Evolutionary conservation across 2,329 filamentous ascomycete genomes (phyloP), one percentile per base, ranked within the genome.

Genomic region (Aspergillus intermedius): DNA sequence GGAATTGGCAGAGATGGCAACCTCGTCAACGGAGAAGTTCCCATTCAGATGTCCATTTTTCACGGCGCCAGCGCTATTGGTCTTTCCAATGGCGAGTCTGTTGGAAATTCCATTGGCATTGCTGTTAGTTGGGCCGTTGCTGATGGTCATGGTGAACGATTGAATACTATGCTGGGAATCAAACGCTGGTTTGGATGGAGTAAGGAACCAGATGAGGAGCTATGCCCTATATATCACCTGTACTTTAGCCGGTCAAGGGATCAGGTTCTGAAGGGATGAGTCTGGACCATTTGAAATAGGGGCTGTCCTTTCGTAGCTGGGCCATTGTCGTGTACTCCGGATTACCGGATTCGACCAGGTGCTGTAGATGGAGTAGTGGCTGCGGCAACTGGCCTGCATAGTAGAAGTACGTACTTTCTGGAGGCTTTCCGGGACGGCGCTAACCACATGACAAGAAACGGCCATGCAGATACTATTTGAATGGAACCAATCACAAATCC

Each of bases 1-100:
- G 1, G 37, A 12, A 34, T 54, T 54, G 3, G 54, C 51, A 3
- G 48, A 46, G 21, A 55, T 55, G 2, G 48, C 51, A 13, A 55
- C 45, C 6, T 46, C 47, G 34, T 55, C 51, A 13, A 55, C 42
- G 12, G 45, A 50, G 13, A 35, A 48, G 13, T 52, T 32, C 13
- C 40, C 41, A 28, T 15, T 25, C 23, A 13, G 2, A 15, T 45
- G 23, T 25, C 15, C n/a, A 28, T 32, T 19, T 19, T 25, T 21
- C 21, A 32, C 13, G 40, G 17, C 13, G 53, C 34, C 34, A 37
- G 25, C 25, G 10, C 25, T 3, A 3, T 37, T 37, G 34, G 34
- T 5, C 34, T 37, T 37, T n/a, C 17, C 34, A 37, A 10, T 37
- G 34, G 34, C 12, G 15, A 37, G 4, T 3, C n/a, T n/a, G n/a